A percentile compares a stretch with the other conserved stretches of the same genome.
phyloP scores from a whole-genome alignment of 352 stramenopile genomes.

The Pythium insidiosum region DNA sequence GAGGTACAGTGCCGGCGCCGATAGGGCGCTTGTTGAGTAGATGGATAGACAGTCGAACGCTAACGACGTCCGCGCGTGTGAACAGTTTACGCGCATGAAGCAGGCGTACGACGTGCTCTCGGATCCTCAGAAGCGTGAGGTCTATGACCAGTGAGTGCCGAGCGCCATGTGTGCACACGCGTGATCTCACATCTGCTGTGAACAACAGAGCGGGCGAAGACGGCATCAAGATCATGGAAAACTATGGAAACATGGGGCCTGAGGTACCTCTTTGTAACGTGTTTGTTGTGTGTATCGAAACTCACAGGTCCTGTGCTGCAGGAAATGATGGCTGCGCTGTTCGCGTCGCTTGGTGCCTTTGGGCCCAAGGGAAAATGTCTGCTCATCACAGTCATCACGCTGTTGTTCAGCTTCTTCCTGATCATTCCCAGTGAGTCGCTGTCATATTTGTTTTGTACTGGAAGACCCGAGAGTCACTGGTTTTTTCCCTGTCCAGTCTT shows the following conservation, averaged over 20 bases:
- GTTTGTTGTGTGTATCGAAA: no score
- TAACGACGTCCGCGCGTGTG: slow-evolving; percentile 7
- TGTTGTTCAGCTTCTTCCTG: slow-evolving; percentile 78
- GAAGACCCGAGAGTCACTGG: neutral
- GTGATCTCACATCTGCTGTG: neutral
- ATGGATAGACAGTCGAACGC: slow-evolving; percentile 12
- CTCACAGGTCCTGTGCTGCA: neutral
- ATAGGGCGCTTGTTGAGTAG: no score
- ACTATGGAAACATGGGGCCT: slow-evolving; percentile 76
- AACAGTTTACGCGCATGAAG: slow-evolving; percentile 88
- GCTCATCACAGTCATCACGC: slow-evolving; percentile 60
- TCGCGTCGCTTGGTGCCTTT: slow-evolving; percentile 68
- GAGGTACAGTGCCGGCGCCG: slow-evolving; percentile 21
- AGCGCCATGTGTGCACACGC: neutral
- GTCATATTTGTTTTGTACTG: neutral
- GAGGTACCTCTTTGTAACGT: slow-evolving; percentile 23
- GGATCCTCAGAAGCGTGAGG: slow-evolving; percentile 78
- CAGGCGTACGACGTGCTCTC: slow-evolving; percentile 90
- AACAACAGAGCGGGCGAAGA: slow-evolving; percentile 66
- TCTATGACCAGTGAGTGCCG: slow-evolving; percentile 74
- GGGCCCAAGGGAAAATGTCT: slow-evolving; percentile 53
- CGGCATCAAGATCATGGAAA: slow-evolving; percentile 85
- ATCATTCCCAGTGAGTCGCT: slow-evolving; percentile 68
- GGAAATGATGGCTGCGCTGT: slow-evolving; percentile 57
- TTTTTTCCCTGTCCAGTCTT: slow-evolving; percentile 41